Percentiles rank a stretch among this genome's conserved stretches.
Evolutionary conservation across 202 grass and related monocot species (phyloP).

Genomic region (Carex sylvatica): DNA sequence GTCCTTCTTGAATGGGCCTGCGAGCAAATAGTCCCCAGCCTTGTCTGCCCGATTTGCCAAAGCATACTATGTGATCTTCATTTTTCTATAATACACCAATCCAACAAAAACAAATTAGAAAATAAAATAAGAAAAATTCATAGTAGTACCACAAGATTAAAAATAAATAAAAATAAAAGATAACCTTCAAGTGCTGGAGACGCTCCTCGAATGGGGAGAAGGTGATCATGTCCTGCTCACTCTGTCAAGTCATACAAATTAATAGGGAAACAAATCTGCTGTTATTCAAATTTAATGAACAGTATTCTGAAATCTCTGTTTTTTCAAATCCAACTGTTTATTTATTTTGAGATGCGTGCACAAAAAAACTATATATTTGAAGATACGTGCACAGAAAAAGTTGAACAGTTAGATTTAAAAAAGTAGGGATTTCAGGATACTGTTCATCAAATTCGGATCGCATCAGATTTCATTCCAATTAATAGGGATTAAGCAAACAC

Average conservation of each 20-base stretch:
- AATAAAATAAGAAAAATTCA: not conserved
- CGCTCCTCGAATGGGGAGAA: conserved; percentile 77
- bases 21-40: conserved; percentile 76
- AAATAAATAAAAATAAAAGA: conserved; percentile 21
- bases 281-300: too few species aligned
- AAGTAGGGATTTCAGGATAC: too few species aligned
- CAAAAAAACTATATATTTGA: too few species aligned
- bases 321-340: too few species aligned
- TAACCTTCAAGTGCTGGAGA: conserved; percentile 73
- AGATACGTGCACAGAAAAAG: too few species aligned
- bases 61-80: conserved; percentile 51
- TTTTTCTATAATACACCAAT: conserved; percentile 52
- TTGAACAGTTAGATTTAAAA: too few species aligned
- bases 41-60: conserved; percentile 66
- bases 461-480: too few species aligned
- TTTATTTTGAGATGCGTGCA: too few species aligned
- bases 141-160: conserved; percentile 21
- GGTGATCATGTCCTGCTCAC: conserved; percentile 31
- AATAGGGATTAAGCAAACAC: conserved; percentile 21
- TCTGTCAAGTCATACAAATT: conserved; percentile 44
- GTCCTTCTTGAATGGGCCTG: conserved; percentile 76
- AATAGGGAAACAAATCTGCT: too few species aligned
- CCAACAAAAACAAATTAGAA: not conserved
- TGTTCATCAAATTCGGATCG: too few species aligned
- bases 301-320: too few species aligned